phyloP scores from a whole-genome alignment of 2,329 filamentous ascomycete species.

The Pseudogymnoascus pannorum region DNA sequence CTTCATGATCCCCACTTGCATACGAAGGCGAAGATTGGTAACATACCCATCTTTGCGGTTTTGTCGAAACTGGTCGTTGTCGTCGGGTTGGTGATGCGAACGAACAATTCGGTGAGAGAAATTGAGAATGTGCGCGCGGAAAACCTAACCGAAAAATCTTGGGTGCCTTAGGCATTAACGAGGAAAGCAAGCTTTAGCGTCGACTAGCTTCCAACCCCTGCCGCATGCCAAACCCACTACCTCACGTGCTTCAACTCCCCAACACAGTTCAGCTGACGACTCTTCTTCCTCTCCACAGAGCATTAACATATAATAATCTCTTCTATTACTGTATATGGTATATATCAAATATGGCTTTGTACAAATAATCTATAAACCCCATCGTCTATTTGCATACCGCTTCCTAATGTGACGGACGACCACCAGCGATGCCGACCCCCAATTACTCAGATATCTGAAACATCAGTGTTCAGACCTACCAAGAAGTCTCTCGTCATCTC shows the following conservation, averaged over 20 bases:
- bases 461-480: conserved; percentile 48
- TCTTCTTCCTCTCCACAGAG: background rate
- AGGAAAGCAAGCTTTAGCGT: background rate
- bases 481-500: conserved; percentile 88
- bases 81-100: conserved; percentile 10
- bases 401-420: background rate
- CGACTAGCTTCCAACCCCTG: background rate
- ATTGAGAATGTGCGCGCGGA: conserved; percentile 2
- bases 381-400: conserved; percentile 4
- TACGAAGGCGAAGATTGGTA: conserved; percentile 28
- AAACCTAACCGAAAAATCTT: background rate
- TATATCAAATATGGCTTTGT: conserved; percentile 7
- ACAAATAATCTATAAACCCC: conserved; percentile 6
- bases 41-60: conserved; percentile 32
- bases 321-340: conserved; percentile 8
- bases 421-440: background rate
- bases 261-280: background rate
- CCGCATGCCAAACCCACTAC: background rate
- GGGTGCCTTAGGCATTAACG: background rate
- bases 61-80: conserved; percentile 22
- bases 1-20: conserved; percentile 29
- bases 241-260: background rate
- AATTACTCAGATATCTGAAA: conserved; percentile 17
- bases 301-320: conserved; percentile 5
- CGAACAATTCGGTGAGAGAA: conserved; percentile 14